These are phyloP conservation scores for Sporormia fimetaria DNA, from an alignment of 495 filamentous ascomycete genomes.

Conservation along the genomic window DNA sequence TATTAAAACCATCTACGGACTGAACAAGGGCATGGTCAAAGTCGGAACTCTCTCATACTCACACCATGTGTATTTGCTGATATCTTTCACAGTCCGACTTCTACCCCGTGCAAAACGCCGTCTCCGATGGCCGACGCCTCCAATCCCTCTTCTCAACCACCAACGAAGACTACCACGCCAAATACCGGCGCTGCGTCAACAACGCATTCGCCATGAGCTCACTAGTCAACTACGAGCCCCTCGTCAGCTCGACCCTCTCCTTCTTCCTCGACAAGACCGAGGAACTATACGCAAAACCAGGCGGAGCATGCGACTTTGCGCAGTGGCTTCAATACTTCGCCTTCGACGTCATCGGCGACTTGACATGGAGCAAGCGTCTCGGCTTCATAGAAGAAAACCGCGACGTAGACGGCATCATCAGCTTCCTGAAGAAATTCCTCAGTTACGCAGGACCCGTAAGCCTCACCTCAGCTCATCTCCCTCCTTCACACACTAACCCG, in stretches of 20 bases:
- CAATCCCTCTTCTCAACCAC: constrained; percentile 69
- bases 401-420: constrained; percentile 35
- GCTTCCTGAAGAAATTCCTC: constrained; percentile 36
- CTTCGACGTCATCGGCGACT: constrained; percentile 59
- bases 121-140: constrained; percentile 51
- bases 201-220: constrained; percentile 63
- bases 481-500: neutral
- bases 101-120: constrained; percentile 56
- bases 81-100: constrained; percentile 49
- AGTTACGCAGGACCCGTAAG: constrained; percentile 37
- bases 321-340: constrained; percentile 70
- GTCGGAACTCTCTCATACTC: constrained; percentile 30
- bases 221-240: constrained; percentile 61
- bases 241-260: constrained; percentile 55
- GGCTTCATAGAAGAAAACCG: constrained; percentile 34
- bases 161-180: constrained; percentile 61
- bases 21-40: constrained; percentile 75
- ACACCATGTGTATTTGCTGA: too few relatives aligned
- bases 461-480: neutral
- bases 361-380: constrained; percentile 34
- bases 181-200: constrained; percentile 58
- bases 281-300: constrained; percentile 43
- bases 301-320: constrained; percentile 49
- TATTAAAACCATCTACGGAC: constrained; percentile 63
- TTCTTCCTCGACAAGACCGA: constrained; percentile 53